Percentiles rank a stretch among this genome's conserved stretches.
Evolutionary conservation across 371 early-diverging fungal genomes (phyloP).

Genomic region (Syncephalastrum contaminatum): DNA sequence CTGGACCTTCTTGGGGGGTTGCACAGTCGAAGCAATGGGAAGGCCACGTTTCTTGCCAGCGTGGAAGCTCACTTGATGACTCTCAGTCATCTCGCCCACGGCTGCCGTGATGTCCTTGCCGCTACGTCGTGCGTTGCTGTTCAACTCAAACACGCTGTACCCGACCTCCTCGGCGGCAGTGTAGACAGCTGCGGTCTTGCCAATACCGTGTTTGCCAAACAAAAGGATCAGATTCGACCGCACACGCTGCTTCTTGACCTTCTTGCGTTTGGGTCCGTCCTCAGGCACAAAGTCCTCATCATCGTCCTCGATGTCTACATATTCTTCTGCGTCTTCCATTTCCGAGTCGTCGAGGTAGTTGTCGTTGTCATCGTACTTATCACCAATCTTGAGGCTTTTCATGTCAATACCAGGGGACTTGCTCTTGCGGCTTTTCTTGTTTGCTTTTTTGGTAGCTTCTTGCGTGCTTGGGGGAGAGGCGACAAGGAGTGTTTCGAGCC

Average conservation of each 20-base stretch:
- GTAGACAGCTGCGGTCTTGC: conserved; percentile 78
- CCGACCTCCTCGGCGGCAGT: conserved; percentile 72
- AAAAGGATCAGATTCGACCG: conserved; percentile 63
- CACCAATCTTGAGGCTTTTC: conserved; percentile 1
- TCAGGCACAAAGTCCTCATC: conserved; percentile 27
- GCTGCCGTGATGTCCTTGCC: conserved; percentile 68
- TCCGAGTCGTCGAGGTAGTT: no score
- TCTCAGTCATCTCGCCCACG: conserved; percentile 74
- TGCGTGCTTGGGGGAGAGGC: conserved; percentile 10
- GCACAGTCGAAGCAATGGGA: no score
- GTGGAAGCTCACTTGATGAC: conserved; percentile 56
- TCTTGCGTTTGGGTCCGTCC: neutral
- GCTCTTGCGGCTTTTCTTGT: conserved; percentile 2
- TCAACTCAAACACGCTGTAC: conserved; percentile 77
- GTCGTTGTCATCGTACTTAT: neutral
- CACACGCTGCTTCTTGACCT: conserved; percentile 26
- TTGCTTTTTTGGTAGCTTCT: no score
- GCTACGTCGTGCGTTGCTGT: conserved; percentile 64
- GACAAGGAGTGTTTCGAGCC: conserved; percentile 43
- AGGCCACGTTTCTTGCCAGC: neutral
- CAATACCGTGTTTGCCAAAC: conserved; percentile 70
- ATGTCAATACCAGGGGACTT: neutral
- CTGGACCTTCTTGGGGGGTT: no score
- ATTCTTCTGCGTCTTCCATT: neutral
- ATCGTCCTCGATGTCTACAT: conserved; percentile 3